Conservation (phyloP, 768 basidiomycete genomes). For the Pseudohyphozyma bogoriensis region DNA sequence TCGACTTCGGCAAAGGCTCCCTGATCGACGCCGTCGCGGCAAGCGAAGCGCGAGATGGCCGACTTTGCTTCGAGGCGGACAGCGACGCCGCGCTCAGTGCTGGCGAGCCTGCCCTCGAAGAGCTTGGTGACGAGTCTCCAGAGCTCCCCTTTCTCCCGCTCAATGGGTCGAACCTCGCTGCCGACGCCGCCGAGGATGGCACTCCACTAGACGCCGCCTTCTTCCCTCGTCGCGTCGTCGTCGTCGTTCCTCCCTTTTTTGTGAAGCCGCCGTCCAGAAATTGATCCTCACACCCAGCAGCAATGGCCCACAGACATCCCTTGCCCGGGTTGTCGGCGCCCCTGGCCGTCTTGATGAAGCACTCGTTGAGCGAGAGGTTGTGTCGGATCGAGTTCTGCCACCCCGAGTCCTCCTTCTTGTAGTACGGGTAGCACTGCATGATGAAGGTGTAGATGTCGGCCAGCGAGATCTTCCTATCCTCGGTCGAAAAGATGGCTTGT, state of each 20-base stretch:
- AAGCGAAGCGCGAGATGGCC: too few species aligned
- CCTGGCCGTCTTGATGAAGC: slow-evolving; percentile 72
- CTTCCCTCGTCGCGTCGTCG: not conserved
- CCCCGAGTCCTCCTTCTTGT: slow-evolving; percentile 81
- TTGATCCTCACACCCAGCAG: slow-evolving; percentile 67
- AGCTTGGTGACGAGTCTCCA: not conserved
- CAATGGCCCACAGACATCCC: slow-evolving; percentile 79
- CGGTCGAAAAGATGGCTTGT: slow-evolving; percentile 79
- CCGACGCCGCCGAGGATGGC: not conserved
- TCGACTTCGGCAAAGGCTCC: not conserved
- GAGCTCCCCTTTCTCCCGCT: not conserved
- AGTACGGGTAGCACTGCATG: slow-evolving; percentile 83
- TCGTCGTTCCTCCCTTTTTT: slow-evolving; percentile 27
- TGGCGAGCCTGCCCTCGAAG: not conserved
- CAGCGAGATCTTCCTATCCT: slow-evolving; percentile 71
- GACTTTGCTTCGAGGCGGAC: not conserved
- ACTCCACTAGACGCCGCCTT: not conserved
- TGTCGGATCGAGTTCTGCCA: slow-evolving; percentile 99
- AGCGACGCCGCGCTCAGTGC: not conserved
- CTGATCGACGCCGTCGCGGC: too few species aligned
- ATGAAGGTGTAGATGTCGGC: slow-evolving; percentile 97
- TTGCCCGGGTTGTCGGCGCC: slow-evolving; percentile 51
- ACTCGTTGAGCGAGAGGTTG: slow-evolving; percentile 81
- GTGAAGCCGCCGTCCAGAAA: slow-evolving; percentile 66
- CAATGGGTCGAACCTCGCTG: not conserved